phyloP scores from a whole-genome alignment of 2,329 filamentous ascomycete species.

The Fusarium anguioides region DNA sequence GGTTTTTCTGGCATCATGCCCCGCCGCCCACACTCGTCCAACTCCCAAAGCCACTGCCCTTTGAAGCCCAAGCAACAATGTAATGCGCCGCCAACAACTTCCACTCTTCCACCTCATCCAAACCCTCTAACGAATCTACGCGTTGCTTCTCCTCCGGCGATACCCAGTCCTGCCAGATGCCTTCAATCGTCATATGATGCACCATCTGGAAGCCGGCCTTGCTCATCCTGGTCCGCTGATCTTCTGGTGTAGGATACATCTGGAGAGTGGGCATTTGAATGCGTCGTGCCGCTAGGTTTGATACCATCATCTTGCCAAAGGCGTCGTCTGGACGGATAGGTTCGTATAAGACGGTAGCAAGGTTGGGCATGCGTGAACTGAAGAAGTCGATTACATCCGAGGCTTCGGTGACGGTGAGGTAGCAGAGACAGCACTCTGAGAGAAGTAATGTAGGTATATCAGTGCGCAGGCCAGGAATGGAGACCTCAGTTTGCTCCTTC shows the following conservation, averaged over 20 bases:
- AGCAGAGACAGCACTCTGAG: slow-evolving; percentile 96
- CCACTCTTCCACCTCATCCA: slow-evolving; percentile 98
- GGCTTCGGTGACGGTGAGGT: slow-evolving; percentile 76
- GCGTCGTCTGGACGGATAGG: slow-evolving; percentile 85
- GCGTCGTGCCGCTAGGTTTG: slow-evolving; percentile 83
- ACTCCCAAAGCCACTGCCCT: slow-evolving; percentile 45
- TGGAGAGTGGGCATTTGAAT: slow-evolving; percentile 88
- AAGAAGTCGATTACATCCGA: slow-evolving; percentile 74
- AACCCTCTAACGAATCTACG: slow-evolving; percentile 81
- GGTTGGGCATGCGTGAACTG: slow-evolving; percentile 58
- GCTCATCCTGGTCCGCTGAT: slow-evolving; percentile 75
- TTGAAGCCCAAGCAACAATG: slow-evolving; percentile 89
- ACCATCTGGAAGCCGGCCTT: slow-evolving; percentile 70
- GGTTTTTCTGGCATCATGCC: not conserved
- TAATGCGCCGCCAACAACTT: slow-evolving; percentile 88
- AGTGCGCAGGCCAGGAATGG: slow-evolving; percentile 58
- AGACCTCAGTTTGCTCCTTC: slow-evolving; percentile 7
- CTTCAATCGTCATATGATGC: slow-evolving; percentile 58
- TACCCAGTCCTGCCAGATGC: slow-evolving; percentile 84
- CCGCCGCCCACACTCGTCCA: slow-evolving; percentile 32
- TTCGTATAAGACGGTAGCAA: slow-evolving; percentile 83
- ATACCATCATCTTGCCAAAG: slow-evolving; percentile 92
- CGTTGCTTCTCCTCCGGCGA: slow-evolving; percentile 76
- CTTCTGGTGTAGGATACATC: slow-evolving; percentile 72
- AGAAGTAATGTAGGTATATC: slow-evolving; percentile 83